Evolutionary conservation across 2,329 filamentous ascomycete genomes (phyloP), one percentile per base, ranked within the genome.

Genomic region (Claviceps fusiformis): DNA sequence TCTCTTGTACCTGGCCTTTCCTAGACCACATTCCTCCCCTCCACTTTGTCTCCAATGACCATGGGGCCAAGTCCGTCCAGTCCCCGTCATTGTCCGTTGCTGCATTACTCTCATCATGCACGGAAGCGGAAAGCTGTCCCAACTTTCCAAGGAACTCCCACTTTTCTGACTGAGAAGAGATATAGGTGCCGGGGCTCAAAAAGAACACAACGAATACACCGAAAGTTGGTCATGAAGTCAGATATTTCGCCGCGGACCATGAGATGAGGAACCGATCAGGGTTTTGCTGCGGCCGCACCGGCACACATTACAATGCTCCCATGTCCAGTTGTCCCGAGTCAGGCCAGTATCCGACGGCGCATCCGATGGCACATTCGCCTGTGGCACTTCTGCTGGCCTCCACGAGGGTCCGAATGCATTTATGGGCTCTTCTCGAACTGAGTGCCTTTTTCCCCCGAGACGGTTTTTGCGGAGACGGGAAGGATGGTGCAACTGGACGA

Each of bases 201-300:
- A 70, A 73, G 10, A 70, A 68, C 55, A 67, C 74, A 0, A 46
- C 8, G 52, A 0, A 57, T 59, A 3, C 62, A 77, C 2, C 59
- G 64, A 0, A 48, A 75, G 3, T 59, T 76, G 0, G 48, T 31
- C 4, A 46, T 57, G 0, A 73, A 77, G 60, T 71, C 71, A 3
- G 56, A 54, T 2, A 4, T n/a, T 54, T 6, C 59, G 77, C 5
- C 65, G 65, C 0, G 72, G 70, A 1, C 61, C 65, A 13, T 70
- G 66, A 60, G 66, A 73, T 19, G 62, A 7, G 74, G 75, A 0
- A 74, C 77, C 53, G 74, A 73, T 54, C 71, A 74, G 65, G 75
- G 74, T 24, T 71, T 65, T 2, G 72, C 74, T 0, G 73, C 73
- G 5, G 63, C n/a, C n/a, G n/a, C n/a, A n/a, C n/a, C 67, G 29